Conservation (phyloP, 805 yeast species). For the Wickerhamomyces ciferrii region DNA sequence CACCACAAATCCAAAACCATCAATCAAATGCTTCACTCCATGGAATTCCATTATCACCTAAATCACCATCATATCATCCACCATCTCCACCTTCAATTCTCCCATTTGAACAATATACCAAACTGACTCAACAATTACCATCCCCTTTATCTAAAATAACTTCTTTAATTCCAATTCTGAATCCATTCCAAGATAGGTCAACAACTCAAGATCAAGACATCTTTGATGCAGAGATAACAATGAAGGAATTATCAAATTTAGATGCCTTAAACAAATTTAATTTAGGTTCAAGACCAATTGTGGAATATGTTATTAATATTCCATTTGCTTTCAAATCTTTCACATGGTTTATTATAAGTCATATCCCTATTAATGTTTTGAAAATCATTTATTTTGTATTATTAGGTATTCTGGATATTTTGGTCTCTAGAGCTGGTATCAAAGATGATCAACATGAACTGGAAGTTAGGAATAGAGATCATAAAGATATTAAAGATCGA, state of each 20-base stretch:
- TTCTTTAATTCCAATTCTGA: not conserved
- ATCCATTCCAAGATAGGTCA: not conserved
- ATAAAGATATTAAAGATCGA: too few species aligned
- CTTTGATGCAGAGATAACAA: not conserved
- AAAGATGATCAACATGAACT: not conserved
- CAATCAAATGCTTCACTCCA: constrained; percentile 1
- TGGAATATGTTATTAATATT: constrained; percentile 1
- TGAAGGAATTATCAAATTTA: not conserved
- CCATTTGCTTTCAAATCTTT: not conserved
- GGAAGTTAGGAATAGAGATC: too few species aligned
- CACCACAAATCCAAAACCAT: not conserved
- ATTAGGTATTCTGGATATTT: constrained; percentile 6
- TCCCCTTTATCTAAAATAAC: not conserved
- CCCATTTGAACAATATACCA: not conserved
- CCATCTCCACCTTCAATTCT: not conserved
- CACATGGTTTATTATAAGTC: not conserved
- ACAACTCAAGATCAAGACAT: not conserved
- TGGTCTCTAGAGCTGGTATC: not conserved
- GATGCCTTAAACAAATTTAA: not conserved
- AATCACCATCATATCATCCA: not conserved
- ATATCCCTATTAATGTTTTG: not conserved
- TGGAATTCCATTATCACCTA: constrained; percentile 3
- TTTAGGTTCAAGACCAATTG: constrained; percentile 3
- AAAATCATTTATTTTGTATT: constrained; percentile 4
- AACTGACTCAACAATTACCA: not conserved